Base-by-base conservation (phyloP, 2,329 filamentous ascomycete species). In the Colletotrichum graminicola region DNA sequence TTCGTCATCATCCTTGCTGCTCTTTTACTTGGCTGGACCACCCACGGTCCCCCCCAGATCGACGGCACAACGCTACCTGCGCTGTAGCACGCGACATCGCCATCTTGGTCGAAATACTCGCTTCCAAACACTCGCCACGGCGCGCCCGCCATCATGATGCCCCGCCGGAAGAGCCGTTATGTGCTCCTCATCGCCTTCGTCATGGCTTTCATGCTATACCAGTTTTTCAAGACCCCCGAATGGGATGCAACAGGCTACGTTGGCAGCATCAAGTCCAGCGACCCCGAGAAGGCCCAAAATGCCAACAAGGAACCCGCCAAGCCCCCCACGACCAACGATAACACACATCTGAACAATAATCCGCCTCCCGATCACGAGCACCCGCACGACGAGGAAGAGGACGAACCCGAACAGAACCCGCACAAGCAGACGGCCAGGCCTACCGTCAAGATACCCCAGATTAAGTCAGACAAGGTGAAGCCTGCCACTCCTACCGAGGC, bases 81-180 rank as follows among this genome's bases (percentile, higher is more conserved):
- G 41, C 54, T 45, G 65, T 60, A 68, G 65, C 45, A 72, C 66
- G 60, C 66, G 69, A 62, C 69, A 49, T 54, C 16, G 32, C 18
- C 52, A 34, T 34, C 64, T 12, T 16, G 23, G 8, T 26, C 51
- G 43, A 56, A 47, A 26, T 16, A 21, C 45, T 23, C 54, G 16
- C 14, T 14, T 23, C 36, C 34, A 45, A 52, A 70, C 56, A 51
- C 67, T 66, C 56, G 70, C 55, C 36, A 23, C 68, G 72, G 64
- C 68, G 26, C 54, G 51, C 56, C 43, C n/a, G 49, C 51, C 52
- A 45, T 29, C 75, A 79, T 76, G 76, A 90, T 92, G 86, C 79
- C 88, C 69, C 88, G 90, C 62, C 84, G 91, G 75, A 84, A 90
- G 77, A 91, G 91, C 76, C 87, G 90, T 71, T 83, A 90, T 68